Conservation (phyloP, 345 rosid species). For the Melastoma malabathricum region DNA sequence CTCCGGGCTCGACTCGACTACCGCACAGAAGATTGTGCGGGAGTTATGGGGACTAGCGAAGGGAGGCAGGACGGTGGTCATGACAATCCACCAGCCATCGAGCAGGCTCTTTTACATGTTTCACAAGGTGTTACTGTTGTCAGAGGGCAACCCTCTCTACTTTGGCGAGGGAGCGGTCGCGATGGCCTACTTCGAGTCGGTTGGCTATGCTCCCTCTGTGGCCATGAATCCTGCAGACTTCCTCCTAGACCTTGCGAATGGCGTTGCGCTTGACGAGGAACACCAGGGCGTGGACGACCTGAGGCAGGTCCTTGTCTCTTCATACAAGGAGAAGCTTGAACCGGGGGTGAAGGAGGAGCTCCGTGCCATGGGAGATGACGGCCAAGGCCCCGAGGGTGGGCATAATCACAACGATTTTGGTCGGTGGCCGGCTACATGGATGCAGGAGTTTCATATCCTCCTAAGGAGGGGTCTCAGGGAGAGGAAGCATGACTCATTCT, state of each 20-base stretch:
- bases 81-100: conserved; percentile 53
- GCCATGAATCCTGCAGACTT: conserved; percentile 53
- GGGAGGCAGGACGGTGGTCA: conserved; percentile 35
- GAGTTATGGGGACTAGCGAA: conserved; percentile 25
- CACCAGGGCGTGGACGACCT: conserved; percentile 11
- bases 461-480: conserved; percentile 35
- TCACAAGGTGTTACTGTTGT: conserved; percentile 36
- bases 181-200: conserved; percentile 36
- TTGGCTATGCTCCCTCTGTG: conserved; percentile 27
- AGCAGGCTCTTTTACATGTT: conserved; percentile 52
- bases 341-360: conserved; percentile 19
- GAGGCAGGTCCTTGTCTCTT: conserved; percentile 22
- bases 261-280: conserved; percentile 19
- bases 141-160: conserved; percentile 39
- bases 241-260: conserved; percentile 41
- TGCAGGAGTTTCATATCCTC: conserved; percentile 38
- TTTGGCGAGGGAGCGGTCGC: conserved; percentile 29
- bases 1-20: conserved; percentile 46
- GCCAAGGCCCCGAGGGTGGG: background rate
- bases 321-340: conserved; percentile 21
- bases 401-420: conserved; percentile 9
- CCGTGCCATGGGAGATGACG: background rate
- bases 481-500: conserved; percentile 33
- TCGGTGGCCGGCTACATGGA: conserved; percentile 40
- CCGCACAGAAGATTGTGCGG: conserved; percentile 38